phyloP scores from a whole-genome alignment of 2,329 filamentous ascomycete species.

The Xylariaceae sp. region DNA sequence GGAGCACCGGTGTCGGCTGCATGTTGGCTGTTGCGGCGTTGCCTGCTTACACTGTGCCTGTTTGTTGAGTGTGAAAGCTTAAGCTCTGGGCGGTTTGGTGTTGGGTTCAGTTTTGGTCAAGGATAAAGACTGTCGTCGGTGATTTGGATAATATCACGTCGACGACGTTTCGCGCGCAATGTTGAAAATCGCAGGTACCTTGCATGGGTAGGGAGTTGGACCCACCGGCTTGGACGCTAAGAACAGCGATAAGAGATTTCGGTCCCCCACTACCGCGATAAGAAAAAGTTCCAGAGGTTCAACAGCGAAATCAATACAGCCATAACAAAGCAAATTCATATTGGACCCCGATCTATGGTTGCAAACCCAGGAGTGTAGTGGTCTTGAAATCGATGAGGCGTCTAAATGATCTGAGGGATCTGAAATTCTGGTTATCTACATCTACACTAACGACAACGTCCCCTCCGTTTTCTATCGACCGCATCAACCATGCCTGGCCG shows the following conservation, averaged over 20 bases:
- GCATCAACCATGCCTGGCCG: conserved; percentile 51
- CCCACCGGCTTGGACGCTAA: neutral
- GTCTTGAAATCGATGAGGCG: neutral
- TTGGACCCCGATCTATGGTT: too few relatives aligned
- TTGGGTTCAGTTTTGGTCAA: too few relatives aligned
- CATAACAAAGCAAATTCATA: neutral
- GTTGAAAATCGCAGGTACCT: neutral
- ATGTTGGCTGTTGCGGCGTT: conserved; percentile 42
- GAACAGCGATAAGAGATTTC: conserved; percentile 9
- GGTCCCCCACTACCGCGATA: conserved; percentile 21
- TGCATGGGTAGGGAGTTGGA: neutral
- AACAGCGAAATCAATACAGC: neutral
- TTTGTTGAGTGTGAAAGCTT: neutral
- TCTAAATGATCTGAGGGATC: neutral
- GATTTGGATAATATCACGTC: too few relatives aligned
- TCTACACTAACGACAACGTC: neutral
- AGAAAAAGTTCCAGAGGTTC: conserved; percentile 23
- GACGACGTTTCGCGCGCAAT: neutral
- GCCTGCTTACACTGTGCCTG: neutral
- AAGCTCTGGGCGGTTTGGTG: too few relatives aligned
- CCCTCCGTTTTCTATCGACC: too few relatives aligned
- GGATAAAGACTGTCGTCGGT: too few relatives aligned
- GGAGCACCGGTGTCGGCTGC: conserved; percentile 67
- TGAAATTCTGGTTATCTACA: neutral
- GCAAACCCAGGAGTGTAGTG: neutral